Percentiles rank a stretch among this genome's conserved stretches.
Evolutionary conservation across 768 basidiomycete species (phyloP).

Genomic region (Lenzites betulinus): DNA sequence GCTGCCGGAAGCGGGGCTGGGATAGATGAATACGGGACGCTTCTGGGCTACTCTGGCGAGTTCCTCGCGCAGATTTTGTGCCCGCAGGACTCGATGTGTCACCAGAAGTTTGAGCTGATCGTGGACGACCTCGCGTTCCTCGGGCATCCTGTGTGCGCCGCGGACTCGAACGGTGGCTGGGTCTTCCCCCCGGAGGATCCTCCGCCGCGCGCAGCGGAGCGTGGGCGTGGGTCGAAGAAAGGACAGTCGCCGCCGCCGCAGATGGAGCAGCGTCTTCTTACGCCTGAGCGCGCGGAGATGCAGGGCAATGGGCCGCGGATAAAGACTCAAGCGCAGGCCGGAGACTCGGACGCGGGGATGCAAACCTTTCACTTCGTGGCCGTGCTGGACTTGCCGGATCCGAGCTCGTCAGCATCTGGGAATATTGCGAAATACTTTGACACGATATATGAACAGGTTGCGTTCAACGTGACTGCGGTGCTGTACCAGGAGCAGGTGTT

Average conservation of each 20-base stretch:
- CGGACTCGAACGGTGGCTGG: constrained; percentile 74
- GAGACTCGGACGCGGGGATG: constrained; percentile 46
- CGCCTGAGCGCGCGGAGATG: constrained; percentile 38
- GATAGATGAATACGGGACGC: constrained; percentile 61
- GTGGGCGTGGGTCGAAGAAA: constrained; percentile 60
- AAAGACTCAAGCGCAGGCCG: not conserved
- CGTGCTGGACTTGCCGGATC: constrained; percentile 88
- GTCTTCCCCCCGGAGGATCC: constrained; percentile 65
- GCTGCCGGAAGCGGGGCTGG: constrained; percentile 24
- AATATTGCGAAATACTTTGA: constrained; percentile 82
- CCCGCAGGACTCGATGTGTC: constrained; percentile 78
- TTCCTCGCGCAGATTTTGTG: constrained; percentile 82
- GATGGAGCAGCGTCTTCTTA: constrained; percentile 26
- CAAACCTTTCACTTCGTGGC: constrained; percentile 85
- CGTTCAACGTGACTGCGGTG: constrained; percentile 89
- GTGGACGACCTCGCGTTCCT: constrained; percentile 92
- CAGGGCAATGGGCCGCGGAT: not conserved
- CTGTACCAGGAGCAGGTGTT: constrained; percentile 89
- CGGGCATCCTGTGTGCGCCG: constrained; percentile 86
- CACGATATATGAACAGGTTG: constrained; percentile 85
- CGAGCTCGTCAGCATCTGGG: constrained; percentile 79
- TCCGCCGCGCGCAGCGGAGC: constrained; percentile 41
- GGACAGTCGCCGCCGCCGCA: constrained; percentile 31
- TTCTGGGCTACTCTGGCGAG: constrained; percentile 81
- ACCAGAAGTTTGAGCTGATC: constrained; percentile 91